Conservation (phyloP, 2,329 filamentous ascomycete genomes). For the Rhinocladiella similis region DNA sequence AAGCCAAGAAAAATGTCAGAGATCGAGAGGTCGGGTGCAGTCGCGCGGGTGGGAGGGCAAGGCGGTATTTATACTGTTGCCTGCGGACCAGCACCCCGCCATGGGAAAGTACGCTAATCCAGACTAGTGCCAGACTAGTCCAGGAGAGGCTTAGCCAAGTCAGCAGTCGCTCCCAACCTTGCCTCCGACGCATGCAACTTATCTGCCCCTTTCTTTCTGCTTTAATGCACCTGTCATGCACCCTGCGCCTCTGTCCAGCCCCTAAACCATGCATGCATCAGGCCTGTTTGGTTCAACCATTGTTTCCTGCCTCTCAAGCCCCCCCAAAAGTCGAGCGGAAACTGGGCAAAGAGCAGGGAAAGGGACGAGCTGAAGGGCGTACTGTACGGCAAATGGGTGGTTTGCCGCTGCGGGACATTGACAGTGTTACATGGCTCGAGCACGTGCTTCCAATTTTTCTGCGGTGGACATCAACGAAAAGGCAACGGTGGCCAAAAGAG, state of each 20-base stretch:
- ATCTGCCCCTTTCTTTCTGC: slow-evolving; percentile 19
- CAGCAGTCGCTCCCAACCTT: slow-evolving; percentile 3
- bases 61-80: slow-evolving; percentile 19
- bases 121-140: slow-evolving; percentile 9
- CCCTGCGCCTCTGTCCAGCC: slow-evolving; percentile 10
- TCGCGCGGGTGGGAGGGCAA: slow-evolving; percentile 20
- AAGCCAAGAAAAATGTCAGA: slow-evolving; percentile 26
- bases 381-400: neutral
- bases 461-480: neutral
- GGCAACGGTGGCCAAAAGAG: neutral
- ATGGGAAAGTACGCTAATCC: neutral
- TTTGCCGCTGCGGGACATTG: neutral
- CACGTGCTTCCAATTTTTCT: slow-evolving; percentile 20
- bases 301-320: slow-evolving; percentile 1
- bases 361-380: neutral
- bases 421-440: slow-evolving; percentile 14
- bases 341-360: neutral
- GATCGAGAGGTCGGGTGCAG: slow-evolving; percentile 17
- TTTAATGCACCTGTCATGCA: neutral
- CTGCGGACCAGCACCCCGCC: slow-evolving; percentile 13
- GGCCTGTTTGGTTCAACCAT: neutral
- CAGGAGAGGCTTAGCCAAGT: slow-evolving; percentile 2
- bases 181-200: slow-evolving; percentile 11
- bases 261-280: slow-evolving; percentile 9
- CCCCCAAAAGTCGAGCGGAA: neutral